These are phyloP conservation scores for Colletotrichum sp. DNA, from an alignment of 2,329 filamentous ascomycete species.

Conservation along the genomic window DNA sequence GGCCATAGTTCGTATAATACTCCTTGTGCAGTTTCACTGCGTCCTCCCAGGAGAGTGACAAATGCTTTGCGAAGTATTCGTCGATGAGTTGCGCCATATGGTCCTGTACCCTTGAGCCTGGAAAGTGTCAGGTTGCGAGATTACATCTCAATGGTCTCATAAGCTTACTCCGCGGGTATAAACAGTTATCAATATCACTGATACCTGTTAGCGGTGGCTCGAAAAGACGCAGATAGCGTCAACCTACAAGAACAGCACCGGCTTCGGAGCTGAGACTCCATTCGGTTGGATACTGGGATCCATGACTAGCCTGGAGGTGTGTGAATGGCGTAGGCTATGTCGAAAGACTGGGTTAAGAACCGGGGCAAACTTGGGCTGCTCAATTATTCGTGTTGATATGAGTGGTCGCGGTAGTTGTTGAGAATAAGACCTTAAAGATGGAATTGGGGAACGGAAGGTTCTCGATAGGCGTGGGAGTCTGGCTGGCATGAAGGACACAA, in stretches of 20 bases:
- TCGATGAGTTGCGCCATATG: conserved; percentile 86
- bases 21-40: conserved; percentile 86
- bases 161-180: conserved; percentile 82
- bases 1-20: conserved; percentile 94
- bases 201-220: not conserved
- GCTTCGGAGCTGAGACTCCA: conserved; percentile 36
- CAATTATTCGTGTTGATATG: not conserved
- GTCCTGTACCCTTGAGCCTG: conserved; percentile 81
- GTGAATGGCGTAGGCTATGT: not conserved
- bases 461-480: conserved; percentile 16
- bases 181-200: conserved; percentile 98
- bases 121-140: not conserved
- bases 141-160: not conserved
- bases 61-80: conserved; percentile 67
- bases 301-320: not conserved
- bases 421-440: not conserved
- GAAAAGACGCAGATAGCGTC: not conserved
- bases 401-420: not conserved
- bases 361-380: not conserved
- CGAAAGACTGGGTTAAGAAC: not conserved
- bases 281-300: conserved; percentile 30
- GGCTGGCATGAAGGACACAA: conserved; percentile 12
- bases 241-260: conserved; percentile 49
- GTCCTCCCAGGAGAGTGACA: conserved; percentile 76
- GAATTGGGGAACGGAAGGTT: conserved; percentile 4